A percentile compares a stretch with the other conserved stretches of the same genome.
Conservation (phyloP, 73 alveolate genomes). For the Effrenium voratum region DNA sequence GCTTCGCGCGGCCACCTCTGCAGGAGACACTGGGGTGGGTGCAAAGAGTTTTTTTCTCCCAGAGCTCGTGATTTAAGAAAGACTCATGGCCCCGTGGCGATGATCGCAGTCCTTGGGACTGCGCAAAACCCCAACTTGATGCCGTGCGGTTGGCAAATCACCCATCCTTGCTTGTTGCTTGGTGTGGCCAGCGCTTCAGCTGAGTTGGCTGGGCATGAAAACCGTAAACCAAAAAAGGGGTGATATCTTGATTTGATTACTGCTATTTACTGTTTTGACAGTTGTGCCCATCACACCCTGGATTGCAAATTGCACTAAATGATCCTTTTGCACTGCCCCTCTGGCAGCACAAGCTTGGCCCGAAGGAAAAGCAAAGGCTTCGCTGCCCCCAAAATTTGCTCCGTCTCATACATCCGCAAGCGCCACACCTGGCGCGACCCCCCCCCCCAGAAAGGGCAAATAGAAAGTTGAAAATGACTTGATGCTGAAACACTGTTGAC, state of each 20-base stretch:
- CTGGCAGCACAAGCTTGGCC: not conserved
- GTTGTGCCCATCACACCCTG: not conserved
- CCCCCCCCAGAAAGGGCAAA: not conserved
- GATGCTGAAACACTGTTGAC: too few relatives aligned
- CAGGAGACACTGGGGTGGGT: not conserved
- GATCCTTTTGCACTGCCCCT: not conserved
- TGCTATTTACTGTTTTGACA: not conserved
- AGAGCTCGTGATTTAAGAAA: too few relatives aligned
- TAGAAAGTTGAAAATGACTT: too few relatives aligned
- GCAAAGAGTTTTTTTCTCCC: not conserved
- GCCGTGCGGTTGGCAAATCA: not conserved
- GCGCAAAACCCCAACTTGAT: not conserved
- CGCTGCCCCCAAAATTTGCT: not conserved
- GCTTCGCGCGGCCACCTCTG: not conserved
- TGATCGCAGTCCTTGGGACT: too few relatives aligned
- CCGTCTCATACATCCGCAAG: not conserved
- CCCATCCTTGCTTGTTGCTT: not conserved
- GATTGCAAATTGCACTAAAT: not conserved
- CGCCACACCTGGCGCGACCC: not conserved
- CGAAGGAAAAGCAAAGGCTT: not conserved
- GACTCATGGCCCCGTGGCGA: too few relatives aligned
- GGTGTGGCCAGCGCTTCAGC: not conserved
- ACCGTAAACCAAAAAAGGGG: not conserved
- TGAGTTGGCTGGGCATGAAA: not conserved
- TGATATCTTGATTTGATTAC: not conserved